phyloP scores from a whole-genome alignment of 2,329 filamentous ascomycete genomes.

The Cladosporium sp. region DNA sequence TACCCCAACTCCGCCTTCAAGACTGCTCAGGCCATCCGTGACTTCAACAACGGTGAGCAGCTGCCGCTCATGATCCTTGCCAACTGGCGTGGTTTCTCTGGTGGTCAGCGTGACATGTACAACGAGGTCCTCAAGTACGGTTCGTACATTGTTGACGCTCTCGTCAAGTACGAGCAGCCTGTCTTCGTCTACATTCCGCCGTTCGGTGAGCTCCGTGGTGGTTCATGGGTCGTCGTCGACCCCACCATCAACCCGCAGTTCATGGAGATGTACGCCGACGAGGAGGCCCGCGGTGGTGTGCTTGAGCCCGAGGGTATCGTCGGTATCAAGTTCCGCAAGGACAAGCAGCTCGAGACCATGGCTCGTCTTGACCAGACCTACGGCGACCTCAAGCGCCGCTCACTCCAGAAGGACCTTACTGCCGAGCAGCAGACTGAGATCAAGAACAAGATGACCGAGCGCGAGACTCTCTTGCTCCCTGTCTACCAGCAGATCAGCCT shows the following conservation, averaged over 20 bases:
- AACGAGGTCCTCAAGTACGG: constrained; percentile 99
- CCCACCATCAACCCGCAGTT: constrained; percentile 93
- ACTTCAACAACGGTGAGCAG: constrained; percentile 99
- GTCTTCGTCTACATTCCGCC: constrained; percentile 99
- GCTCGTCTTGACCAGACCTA: constrained; percentile 85
- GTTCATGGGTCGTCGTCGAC: constrained; percentile 98
- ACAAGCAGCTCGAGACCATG: constrained; percentile 98
- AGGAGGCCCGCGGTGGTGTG: constrained; percentile 92
- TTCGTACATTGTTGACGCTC: constrained; percentile 96
- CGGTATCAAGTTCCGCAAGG: constrained; percentile 96
- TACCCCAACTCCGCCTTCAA: constrained; percentile 99
- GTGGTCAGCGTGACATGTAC: constrained; percentile 99
- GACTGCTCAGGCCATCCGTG: constrained; percentile 96
- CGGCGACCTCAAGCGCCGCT: constrained; percentile 76
- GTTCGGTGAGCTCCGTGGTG: constrained; percentile 93
- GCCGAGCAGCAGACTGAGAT: constrained; percentile 74
- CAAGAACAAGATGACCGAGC: constrained; percentile 79
- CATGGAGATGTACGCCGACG: constrained; percentile 99
- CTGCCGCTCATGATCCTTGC: constrained; percentile 97
- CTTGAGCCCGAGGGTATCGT: constrained; percentile 97
- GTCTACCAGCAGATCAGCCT: constrained; percentile 95
- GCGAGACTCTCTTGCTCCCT: constrained; percentile 85
- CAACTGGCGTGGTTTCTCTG: constrained; percentile 99
- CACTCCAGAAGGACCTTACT: constrained; percentile 65
- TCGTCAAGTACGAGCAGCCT: constrained; percentile 98